These are phyloP conservation scores for Trifolium dubium DNA, from an alignment of 306 rosid genomes.

Conservation along the genomic window DNA sequence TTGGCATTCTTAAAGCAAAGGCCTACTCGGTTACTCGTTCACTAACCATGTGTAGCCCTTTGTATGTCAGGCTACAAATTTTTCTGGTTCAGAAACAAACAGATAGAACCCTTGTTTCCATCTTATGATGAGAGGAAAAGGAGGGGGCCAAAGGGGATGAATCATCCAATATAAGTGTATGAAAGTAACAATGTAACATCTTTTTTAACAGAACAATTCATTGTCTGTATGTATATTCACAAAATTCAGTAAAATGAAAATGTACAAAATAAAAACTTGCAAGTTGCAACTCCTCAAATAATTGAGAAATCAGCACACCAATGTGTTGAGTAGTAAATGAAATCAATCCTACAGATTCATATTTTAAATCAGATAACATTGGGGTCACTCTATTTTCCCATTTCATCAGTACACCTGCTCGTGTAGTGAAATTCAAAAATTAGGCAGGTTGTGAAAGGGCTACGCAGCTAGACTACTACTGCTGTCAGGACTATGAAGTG, in stretches of 20 bases:
- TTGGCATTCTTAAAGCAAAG: too few species aligned
- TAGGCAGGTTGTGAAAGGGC: constrained; percentile 30
- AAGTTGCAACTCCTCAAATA: too few species aligned
- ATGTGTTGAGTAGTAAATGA: constrained; percentile 8
- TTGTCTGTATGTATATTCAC: not conserved
- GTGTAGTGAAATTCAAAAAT: constrained; percentile 29
- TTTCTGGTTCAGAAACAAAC: too few species aligned
- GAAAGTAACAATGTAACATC: not conserved
- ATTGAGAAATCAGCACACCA: too few species aligned
- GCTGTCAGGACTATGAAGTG: constrained; percentile 12
- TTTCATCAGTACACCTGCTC: constrained; percentile 18
- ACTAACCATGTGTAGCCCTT: too few species aligned
- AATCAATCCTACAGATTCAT: constrained; percentile 12
- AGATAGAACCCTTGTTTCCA: constrained; percentile 50
- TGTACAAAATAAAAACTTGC: too few species aligned
- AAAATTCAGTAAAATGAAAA: too few species aligned
- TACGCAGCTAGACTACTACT: constrained; percentile 5
- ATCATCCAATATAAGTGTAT: not conserved
- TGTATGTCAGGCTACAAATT: too few species aligned
- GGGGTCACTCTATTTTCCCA: constrained; percentile 21
- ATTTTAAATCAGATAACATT: constrained; percentile 11
- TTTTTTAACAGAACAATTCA: not conserved
- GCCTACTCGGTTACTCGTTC: too few species aligned
- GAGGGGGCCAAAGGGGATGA: not conserved
- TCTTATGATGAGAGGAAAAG: not conserved